These are phyloP conservation scores for Lantana camara DNA, from an alignment of 257 asterid genomes.

Conservation along the genomic window DNA sequence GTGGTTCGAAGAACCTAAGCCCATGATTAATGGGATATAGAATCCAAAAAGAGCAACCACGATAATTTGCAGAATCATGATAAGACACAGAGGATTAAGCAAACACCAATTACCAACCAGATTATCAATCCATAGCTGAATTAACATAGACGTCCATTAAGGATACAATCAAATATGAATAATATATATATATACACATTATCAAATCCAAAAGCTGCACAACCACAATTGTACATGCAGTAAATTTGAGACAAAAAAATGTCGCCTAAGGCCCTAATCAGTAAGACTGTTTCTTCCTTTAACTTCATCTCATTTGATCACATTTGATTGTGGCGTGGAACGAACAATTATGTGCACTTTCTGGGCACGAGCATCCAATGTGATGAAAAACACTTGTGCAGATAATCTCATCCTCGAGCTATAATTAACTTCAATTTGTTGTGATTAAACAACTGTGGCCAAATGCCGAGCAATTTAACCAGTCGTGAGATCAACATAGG, in stretches of 20 bases:
- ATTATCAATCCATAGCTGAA: conserved; percentile 18
- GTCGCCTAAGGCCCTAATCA: conserved; percentile 24
- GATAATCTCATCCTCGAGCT: neutral
- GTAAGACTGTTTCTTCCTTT: conserved; percentile 12
- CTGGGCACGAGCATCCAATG: conserved; percentile 1
- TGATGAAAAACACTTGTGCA: neutral
- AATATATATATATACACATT: conserved; percentile 15
- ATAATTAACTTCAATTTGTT: neutral
- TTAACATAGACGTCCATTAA: neutral
- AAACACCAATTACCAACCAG: conserved; percentile 1
- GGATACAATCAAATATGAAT: conserved; percentile 7
- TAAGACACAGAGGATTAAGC: no score
- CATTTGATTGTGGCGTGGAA: neutral
- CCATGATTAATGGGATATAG: no score
- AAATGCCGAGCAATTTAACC: conserved; percentile 5
- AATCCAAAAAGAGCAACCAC: no score
- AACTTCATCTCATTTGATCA: conserved; percentile 7
- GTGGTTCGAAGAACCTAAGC: no score
- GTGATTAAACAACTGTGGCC: conserved; percentile 18
- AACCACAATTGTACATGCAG: conserved; percentile 11
- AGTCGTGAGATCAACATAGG: neutral
- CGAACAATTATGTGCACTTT: neutral
- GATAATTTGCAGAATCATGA: no score
- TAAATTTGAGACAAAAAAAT: conserved; percentile 16
- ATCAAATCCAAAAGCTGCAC: conserved; percentile 28